These are phyloP conservation scores for Fusarium torreyae DNA, from an alignment of 2,329 filamentous ascomycete genomes.

Conservation along the genomic window DNA sequence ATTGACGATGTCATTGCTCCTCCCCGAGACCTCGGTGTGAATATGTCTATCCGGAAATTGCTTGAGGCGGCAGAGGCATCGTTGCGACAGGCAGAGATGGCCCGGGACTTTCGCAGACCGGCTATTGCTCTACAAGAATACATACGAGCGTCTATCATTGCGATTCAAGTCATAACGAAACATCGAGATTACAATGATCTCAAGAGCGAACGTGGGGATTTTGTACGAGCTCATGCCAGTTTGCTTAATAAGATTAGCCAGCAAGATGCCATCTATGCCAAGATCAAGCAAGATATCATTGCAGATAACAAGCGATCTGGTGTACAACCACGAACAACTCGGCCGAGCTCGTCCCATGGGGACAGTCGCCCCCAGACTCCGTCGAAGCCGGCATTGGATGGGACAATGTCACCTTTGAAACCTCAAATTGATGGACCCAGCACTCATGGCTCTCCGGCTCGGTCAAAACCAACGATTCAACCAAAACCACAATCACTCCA, in stretches of 20 bases:
- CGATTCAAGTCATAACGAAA: conserved; percentile 80
- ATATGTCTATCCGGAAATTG: conserved; percentile 68
- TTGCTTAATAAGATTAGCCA: conserved; percentile 67
- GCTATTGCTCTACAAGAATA: conserved; percentile 89
- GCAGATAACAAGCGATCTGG: conserved; percentile 75
- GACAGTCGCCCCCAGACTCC: conserved; percentile 38
- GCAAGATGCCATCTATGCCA: conserved; percentile 66
- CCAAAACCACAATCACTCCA: conserved; percentile 79
- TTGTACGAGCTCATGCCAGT: conserved; percentile 63
- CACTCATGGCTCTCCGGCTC: conserved; percentile 44
- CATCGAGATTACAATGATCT: conserved; percentile 82
- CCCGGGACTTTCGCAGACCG: conserved; percentile 74
- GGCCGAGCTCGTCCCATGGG: conserved; percentile 34
- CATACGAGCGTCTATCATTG: conserved; percentile 84
- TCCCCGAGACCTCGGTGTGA: conserved; percentile 62
- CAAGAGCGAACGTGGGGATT: conserved; percentile 66
- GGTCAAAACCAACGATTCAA: conserved; percentile 66
- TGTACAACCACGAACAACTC: conserved; percentile 60
- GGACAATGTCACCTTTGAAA: conserved; percentile 28
- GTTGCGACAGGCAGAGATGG: conserved; percentile 73
- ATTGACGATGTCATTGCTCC: conserved; percentile 68
- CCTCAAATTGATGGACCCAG: conserved; percentile 39
- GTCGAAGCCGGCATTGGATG: conserved; percentile 26
- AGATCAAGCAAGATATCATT: conserved; percentile 72
- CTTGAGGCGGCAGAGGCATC: conserved; percentile 67